A percentile compares a stretch with the other conserved stretches of the same genome.
Evolutionary conservation across 306 rosid genomes (phyloP).

Genomic region (Bauhinia variegata): DNA sequence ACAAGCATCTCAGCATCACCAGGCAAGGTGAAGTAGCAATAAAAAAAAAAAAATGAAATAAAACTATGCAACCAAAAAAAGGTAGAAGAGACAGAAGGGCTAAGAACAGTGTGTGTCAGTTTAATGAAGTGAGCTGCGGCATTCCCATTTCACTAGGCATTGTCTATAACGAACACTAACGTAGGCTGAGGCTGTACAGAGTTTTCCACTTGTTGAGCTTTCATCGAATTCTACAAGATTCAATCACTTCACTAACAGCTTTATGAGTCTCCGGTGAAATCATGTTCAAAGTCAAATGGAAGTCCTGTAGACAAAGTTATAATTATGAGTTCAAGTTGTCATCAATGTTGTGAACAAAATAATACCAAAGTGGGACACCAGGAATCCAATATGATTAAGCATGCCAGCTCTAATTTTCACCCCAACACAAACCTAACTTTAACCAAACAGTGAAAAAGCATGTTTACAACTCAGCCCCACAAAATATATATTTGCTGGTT

Average conservation of each 20-base stretch:
- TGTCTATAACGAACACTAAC: conserved; percentile 40
- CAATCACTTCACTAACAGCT: conserved; percentile 90
- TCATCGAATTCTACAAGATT: conserved; percentile 80
- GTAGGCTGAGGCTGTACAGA: conserved; percentile 66
- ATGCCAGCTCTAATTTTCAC: conserved; percentile 11
- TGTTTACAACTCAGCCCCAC: not conserved
- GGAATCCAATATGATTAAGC: conserved; percentile 26
- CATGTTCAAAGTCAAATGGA: conserved; percentile 91
- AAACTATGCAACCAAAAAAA: conserved; percentile 25
- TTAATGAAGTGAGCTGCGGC: conserved; percentile 40
- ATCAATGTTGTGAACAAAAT: not conserved
- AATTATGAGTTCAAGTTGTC: not conserved
- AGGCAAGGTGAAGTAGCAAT: conserved; percentile 47
- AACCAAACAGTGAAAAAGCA: not conserved
- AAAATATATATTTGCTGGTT: not conserved
- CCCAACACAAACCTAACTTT: not conserved
- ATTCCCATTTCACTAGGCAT: conserved; percentile 26
- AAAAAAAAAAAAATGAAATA: conserved; percentile 14
- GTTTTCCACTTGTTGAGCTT: conserved; percentile 39
- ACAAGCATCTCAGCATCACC: conserved; percentile 58
- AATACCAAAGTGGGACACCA: not conserved
- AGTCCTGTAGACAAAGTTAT: conserved; percentile 63
- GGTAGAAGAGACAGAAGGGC: not conserved
- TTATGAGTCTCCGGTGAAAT: conserved; percentile 94
- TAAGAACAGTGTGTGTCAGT: conserved; percentile 40